Evolutionary conservation across 257 asterid species (phyloP).

Genomic region (Scutellaria minor): DNA sequence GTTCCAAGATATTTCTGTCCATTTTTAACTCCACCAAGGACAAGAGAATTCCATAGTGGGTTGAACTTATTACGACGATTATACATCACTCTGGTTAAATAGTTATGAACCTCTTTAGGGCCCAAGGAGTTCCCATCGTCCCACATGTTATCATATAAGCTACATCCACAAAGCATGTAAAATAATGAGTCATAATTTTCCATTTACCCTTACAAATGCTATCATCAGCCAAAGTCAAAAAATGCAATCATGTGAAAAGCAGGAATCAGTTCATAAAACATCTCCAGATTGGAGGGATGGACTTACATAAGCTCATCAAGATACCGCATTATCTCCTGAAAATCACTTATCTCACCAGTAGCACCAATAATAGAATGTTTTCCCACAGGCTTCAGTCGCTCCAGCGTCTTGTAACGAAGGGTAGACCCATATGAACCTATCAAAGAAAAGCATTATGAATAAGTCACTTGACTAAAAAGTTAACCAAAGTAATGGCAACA

Average conservation of each 20-base stretch:
- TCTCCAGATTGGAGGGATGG: slow-evolving; percentile 11
- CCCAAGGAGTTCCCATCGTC: slow-evolving; percentile 98
- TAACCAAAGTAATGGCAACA: slow-evolving; percentile 6
- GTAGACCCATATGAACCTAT: slow-evolving; percentile 98
- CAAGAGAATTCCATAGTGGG: slow-evolving; percentile 92
- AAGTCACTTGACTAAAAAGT: slow-evolving; percentile 5
- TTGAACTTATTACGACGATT: slow-evolving; percentile 97
- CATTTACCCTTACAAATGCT: slow-evolving; percentile 15
- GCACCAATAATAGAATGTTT: slow-evolving; percentile 96
- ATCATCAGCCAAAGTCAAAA: slow-evolving; percentile 9
- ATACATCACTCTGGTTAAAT: slow-evolving; percentile 83
- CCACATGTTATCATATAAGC: slow-evolving; percentile 93
- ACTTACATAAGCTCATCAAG: slow-evolving; percentile 91
- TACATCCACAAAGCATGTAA: slow-evolving; percentile 45
- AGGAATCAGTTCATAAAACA: neutral
- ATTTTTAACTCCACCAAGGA: slow-evolving; percentile 92
- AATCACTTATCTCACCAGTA: slow-evolving; percentile 96
- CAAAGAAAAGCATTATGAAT: slow-evolving; percentile 22
- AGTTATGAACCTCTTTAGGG: slow-evolving; percentile 94
- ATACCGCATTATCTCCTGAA: slow-evolving; percentile 87
- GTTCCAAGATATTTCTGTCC: slow-evolving; percentile 95
- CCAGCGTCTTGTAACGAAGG: slow-evolving; percentile 91
- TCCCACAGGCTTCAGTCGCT: slow-evolving; percentile 87
- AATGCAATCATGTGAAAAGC: neutral
- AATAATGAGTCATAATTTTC: slow-evolving; percentile 27